Evolutionary conservation across 768 basidiomycete genomes (phyloP).

Genomic region (Rubroboletus satanas): DNA sequence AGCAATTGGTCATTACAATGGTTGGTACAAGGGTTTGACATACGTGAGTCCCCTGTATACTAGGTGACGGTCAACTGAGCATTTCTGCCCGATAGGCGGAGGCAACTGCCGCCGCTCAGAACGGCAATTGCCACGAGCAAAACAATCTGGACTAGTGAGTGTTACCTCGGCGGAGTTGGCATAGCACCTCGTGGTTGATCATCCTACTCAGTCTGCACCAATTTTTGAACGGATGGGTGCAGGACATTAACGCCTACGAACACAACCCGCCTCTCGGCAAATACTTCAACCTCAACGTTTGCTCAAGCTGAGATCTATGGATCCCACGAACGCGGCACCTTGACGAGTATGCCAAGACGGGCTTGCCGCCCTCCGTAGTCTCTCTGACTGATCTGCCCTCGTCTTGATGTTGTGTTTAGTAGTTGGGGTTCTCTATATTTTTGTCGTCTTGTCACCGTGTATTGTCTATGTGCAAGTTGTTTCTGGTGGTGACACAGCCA

Average conservation of each 20-base stretch:
- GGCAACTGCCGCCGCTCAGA: constrained; percentile 55
- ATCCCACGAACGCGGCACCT: background rate
- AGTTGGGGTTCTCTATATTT: background rate
- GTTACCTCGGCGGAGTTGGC: background rate
- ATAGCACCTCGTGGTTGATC: background rate
- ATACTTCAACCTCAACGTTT: constrained; percentile 60
- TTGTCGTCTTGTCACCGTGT: background rate
- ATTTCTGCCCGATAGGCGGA: constrained; percentile 32
- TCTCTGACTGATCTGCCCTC: background rate
- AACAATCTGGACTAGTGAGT: constrained; percentile 85
- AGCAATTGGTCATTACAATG: constrained; percentile 73
- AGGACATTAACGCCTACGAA: constrained; percentile 52
- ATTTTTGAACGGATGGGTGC: constrained; percentile 69
- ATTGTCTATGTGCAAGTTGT: no score
- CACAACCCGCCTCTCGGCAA: constrained; percentile 46
- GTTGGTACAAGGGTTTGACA: constrained; percentile 61
- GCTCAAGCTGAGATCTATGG: constrained; percentile 16
- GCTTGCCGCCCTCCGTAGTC: background rate
- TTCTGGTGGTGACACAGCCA: constrained; percentile 21
- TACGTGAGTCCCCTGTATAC: constrained; percentile 36
- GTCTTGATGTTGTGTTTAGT: background rate
- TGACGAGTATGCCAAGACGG: background rate
- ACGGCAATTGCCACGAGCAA: constrained; percentile 65
- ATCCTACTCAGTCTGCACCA: constrained; percentile 53
- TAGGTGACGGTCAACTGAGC: background rate